These are phyloP conservation scores for Sechiopsis laciniata DNA, from an alignment of 306 rosid species.

Conservation along the genomic window DNA sequence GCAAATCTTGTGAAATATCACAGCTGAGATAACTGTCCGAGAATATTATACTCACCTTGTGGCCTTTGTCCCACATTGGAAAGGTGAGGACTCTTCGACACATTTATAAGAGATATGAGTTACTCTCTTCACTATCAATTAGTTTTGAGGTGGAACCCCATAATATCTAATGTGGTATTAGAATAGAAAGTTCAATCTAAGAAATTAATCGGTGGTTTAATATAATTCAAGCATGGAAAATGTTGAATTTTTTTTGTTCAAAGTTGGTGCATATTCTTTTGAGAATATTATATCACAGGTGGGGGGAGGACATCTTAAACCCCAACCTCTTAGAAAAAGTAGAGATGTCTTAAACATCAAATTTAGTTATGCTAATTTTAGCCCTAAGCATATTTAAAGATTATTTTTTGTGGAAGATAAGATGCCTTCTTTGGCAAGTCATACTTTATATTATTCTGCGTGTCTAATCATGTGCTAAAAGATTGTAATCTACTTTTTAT, in stretches of 20 bases:
- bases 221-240: no score
- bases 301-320: not conserved
- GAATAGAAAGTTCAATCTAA: no score
- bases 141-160: no score
- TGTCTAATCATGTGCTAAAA: constrained; percentile 10
- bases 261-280: not conserved
- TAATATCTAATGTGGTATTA: no score
- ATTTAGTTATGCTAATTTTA: not conserved
- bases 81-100: no score
- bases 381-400: not conserved
- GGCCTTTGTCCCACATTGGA: no score
- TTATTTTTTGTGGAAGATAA: constrained; percentile 15
- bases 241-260: not conserved
- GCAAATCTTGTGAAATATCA: no score
- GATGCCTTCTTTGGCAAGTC: constrained; percentile 10
- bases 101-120: no score
- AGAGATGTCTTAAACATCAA: not conserved
- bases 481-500: constrained; percentile 8
- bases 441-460: constrained; percentile 18
- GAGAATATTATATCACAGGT: not conserved
- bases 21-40: no score
- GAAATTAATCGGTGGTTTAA: no score
- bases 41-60: no score
- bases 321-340: not conserved
- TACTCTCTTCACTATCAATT: no score